phyloP scores from a whole-genome alignment of 768 basidiomycete species.

The Suillus subalutaceus region DNA sequence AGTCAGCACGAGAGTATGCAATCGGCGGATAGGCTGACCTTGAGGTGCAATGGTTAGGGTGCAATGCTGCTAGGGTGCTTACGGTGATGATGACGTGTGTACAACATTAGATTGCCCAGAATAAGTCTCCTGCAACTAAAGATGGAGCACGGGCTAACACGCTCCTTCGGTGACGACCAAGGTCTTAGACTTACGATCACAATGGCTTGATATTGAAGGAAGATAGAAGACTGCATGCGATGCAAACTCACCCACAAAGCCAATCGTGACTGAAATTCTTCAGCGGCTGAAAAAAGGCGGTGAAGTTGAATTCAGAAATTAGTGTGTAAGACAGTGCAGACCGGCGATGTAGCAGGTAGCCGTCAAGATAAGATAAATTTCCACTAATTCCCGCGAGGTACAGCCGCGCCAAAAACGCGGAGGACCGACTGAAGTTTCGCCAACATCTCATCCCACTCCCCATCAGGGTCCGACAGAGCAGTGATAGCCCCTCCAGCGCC shows the following conservation, averaged over 20 bases:
- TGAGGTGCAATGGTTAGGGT: background rate
- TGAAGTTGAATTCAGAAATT: constrained; percentile 43
- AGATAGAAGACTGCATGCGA: background rate
- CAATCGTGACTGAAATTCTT: background rate
- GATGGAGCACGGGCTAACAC: background rate
- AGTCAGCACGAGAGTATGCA: background rate
- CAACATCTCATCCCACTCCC: constrained; percentile 94
- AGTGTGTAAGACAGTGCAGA: constrained; percentile 1
- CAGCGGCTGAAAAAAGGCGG: background rate
- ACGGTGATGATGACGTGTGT: background rate
- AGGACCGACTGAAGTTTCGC: constrained; percentile 84
- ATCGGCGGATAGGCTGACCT: background rate
- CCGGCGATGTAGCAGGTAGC: constrained; percentile 1
- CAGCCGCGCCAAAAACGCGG: constrained; percentile 54
- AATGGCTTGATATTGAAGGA: background rate
- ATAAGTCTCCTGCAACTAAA: background rate
- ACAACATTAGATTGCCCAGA: background rate
- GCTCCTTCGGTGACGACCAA: background rate
- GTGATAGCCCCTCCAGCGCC: constrained; percentile 98
- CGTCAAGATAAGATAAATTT: constrained; percentile 2
- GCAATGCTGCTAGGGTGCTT: background rate
- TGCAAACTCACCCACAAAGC: background rate
- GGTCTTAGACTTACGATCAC: background rate
- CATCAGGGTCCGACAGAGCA: constrained; percentile 80
- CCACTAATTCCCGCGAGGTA: constrained; percentile 25